Evolutionary conservation across 345 rosid species (phyloP).

Genomic region (Zanthoxylum bungeanum): DNA sequence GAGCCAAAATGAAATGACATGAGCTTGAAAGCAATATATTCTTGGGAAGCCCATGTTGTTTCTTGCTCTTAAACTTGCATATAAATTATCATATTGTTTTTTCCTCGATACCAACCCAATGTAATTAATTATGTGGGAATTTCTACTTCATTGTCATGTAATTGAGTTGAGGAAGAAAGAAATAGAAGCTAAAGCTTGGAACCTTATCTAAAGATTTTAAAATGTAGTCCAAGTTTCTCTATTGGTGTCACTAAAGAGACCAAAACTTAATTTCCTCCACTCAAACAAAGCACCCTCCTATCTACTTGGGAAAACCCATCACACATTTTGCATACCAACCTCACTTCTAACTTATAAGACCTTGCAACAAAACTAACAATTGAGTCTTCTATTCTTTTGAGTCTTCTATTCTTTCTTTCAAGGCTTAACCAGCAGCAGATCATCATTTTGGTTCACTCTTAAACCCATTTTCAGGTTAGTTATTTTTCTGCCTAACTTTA

Average conservation of each 20-base stretch:
- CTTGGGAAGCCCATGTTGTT: neutral
- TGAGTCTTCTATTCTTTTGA: too few species aligned
- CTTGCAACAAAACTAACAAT: slow-evolving; percentile 12
- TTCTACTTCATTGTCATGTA: neutral
- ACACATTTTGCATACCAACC: slow-evolving; percentile 8
- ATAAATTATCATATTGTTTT: neutral
- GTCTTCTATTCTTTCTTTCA: slow-evolving; percentile 15
- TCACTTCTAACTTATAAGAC: neutral
- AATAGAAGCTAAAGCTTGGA: neutral
- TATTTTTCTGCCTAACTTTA: slow-evolving; percentile 7
- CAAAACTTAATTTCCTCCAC: slow-evolving; percentile 54
- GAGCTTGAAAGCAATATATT: slow-evolving; percentile 6
- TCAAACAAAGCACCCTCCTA: slow-evolving; percentile 69
- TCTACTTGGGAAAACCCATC: slow-evolving; percentile 63
- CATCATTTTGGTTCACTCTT: slow-evolving; percentile 15
- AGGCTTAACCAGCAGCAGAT: slow-evolving; percentile 1
- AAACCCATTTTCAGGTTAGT: slow-evolving; percentile 35
- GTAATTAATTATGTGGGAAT: neutral
- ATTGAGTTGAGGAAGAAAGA: neutral
- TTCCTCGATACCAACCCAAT: neutral
- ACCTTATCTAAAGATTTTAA: slow-evolving; percentile 31
- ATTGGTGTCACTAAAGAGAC: slow-evolving; percentile 37
- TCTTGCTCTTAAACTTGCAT: neutral
- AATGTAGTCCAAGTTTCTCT: slow-evolving; percentile 33
- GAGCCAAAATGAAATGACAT: neutral